These are phyloP conservation scores for Hypoxylon rickii DNA, from an alignment of 495 filamentous ascomycete species.

Conservation along the genomic window DNA sequence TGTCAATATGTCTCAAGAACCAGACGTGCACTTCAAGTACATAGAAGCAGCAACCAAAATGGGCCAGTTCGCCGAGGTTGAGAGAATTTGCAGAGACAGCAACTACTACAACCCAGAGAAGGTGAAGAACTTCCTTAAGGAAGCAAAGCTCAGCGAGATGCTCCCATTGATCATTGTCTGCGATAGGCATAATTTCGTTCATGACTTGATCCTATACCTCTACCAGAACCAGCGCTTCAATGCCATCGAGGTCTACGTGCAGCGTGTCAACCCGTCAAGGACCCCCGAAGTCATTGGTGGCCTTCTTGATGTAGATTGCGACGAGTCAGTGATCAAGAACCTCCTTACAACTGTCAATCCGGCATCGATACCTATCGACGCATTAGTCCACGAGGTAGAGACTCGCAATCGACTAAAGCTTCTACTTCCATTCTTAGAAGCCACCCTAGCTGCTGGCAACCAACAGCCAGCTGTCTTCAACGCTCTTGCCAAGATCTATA, in stretches of 20 bases:
- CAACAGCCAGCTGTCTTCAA: conserved; percentile 99
- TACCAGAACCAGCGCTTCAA: conserved; percentile 99
- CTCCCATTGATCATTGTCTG: conserved; percentile 97
- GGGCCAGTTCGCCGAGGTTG: conserved; percentile 90
- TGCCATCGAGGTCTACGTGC: conserved; percentile 99
- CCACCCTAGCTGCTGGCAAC: conserved; percentile 86
- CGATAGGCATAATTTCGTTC: conserved; percentile 97
- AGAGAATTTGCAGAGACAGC: conserved; percentile 95
- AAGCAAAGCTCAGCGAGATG: conserved; percentile 89
- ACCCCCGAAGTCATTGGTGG: conserved; percentile 94
- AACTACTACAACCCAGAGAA: conserved; percentile 92
- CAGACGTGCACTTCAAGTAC: conserved; percentile 98
- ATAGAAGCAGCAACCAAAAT: conserved; percentile 95
- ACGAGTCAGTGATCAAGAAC: conserved; percentile 93
- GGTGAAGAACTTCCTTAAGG: conserved; percentile 99
- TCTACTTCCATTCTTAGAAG: conserved; percentile 93
- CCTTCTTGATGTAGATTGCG: conserved; percentile 95
- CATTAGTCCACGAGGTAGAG: conserved; percentile 94
- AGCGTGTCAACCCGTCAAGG: conserved; percentile 92
- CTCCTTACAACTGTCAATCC: conserved; percentile 87
- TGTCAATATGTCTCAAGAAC: conserved; percentile 94
- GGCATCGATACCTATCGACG: conserved; percentile 87
- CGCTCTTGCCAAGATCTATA: conserved; percentile 99
- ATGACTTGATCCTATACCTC: conserved; percentile 94
- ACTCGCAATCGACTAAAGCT: conserved; percentile 94